These are phyloP conservation scores for Sphagnum magellanicum DNA, from an alignment of 228 moss, liverwort and hornwort genomes.

Conservation along the genomic window DNA sequence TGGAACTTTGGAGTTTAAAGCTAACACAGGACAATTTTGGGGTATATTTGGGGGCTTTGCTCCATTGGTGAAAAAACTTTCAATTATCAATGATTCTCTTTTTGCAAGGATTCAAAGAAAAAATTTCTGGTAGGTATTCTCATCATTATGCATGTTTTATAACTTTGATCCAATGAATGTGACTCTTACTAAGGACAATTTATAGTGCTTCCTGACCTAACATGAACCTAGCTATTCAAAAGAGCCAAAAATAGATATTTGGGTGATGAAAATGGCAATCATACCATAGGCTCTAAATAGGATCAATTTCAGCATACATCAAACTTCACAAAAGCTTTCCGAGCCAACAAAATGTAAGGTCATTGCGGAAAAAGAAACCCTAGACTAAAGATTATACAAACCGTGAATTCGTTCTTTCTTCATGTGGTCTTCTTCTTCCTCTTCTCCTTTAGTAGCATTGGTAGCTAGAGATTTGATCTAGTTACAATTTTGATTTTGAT, in stretches of 20 bases:
- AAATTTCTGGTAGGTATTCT: conserved; percentile 51
- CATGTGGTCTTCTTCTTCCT: too few relatives aligned
- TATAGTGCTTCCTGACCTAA: not conserved
- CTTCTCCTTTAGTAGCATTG: too few relatives aligned
- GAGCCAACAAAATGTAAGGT: conserved; percentile 87
- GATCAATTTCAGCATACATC: conserved; percentile 48
- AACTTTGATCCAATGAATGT: not conserved
- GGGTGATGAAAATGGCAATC: not conserved
- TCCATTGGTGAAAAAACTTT: conserved; percentile 63
- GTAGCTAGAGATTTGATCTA: too few relatives aligned
- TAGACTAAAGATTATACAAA: too few relatives aligned
- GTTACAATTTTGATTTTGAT: too few relatives aligned
- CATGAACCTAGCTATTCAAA: not conserved
- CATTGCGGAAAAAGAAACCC: not conserved
- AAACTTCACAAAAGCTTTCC: conserved; percentile 87
- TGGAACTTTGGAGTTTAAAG: conserved; percentile 83
- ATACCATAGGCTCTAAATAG: not conserved
- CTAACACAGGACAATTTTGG: conserved; percentile 91
- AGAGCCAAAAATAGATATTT: not conserved
- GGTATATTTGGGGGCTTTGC: conserved; percentile 88
- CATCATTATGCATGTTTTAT: not conserved
- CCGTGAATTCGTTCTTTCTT: too few relatives aligned
- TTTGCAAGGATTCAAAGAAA: conserved; percentile 27
- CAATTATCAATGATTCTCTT: conserved; percentile 23
- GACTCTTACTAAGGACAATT: not conserved